Base-by-base conservation (phyloP, 805 yeast genomes). In the Candida dajiaensis region DNA sequence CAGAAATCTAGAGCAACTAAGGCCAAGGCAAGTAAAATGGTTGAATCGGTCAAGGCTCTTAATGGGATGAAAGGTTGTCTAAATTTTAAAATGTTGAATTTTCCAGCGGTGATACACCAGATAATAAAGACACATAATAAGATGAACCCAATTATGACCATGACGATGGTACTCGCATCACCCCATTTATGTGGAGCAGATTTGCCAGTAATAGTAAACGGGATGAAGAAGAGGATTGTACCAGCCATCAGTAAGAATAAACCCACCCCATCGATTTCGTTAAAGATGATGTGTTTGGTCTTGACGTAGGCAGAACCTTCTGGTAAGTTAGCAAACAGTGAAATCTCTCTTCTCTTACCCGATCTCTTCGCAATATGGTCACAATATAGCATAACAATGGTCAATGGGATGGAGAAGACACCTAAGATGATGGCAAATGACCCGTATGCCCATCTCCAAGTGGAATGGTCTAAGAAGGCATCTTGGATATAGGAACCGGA, bases 381-480 rank as follows among this genome's bases (percentile, higher is more conserved):
- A 28, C 58, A 45, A 21, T 49, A 40, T n/a, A 51, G 48, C 66
- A 62, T 61, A 22, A 53, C 23, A 2, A 47, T 31, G 12, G 60
- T 51, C 20, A 60, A 48, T 23, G 60, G 59, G 33, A 54, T 41
- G 16, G 49, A 55, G 12, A 57, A 49, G n/a, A 48, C 53, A 40
- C 54, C 56, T 38, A 55, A 45, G 28, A 74, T 66, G 38, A 74
- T 65, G 9, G 72, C 69, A 61, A 72, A 74, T 29, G 72, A 57
- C 38, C 76, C 76, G 54, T 67, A 72, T 11, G 74, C 80, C 73
- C 75, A 69, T 58, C 77, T 67, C 80, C 80, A 76, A 12, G 69
- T 64, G 15, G 60, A 52, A 37, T 58, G 57, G 3, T 61, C 58
- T 22, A 72, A 52, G 46, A 63, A 52, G 22, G 56, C 61, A 41